Evolutionary conservation across 2,329 filamentous ascomycete species (phyloP).

Genomic region (Talaromyces sp.): DNA sequence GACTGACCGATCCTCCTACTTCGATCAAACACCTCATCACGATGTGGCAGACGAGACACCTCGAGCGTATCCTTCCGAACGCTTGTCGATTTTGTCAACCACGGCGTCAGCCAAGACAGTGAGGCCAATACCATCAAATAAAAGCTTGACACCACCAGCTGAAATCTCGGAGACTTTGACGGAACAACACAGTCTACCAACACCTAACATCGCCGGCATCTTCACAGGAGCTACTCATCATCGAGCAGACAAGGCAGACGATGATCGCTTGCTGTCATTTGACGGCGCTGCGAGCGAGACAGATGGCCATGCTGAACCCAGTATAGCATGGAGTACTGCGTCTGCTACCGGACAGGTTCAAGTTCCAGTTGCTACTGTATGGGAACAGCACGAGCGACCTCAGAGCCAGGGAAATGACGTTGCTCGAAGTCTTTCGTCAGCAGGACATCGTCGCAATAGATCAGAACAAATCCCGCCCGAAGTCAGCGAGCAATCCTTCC

Average conservation of each 20-base stretch:
- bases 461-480: constrained; percentile 35
- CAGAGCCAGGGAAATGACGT: constrained; percentile 9
- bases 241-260: constrained; percentile 31
- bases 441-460: constrained; percentile 34
- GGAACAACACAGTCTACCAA: constrained; percentile 27
- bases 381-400: constrained; percentile 23
- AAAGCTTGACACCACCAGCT: neutral
- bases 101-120: constrained; percentile 47
- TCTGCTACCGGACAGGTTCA: constrained; percentile 44
- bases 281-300: constrained; percentile 35
- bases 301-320: constrained; percentile 40
- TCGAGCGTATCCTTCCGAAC: constrained; percentile 39
- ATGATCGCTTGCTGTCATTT: constrained; percentile 32
- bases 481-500: constrained; percentile 33
- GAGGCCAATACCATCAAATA: constrained; percentile 29
- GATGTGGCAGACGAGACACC: constrained; percentile 13
- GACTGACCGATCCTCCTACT: constrained; percentile 37
- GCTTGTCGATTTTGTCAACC: constrained; percentile 43
- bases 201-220: constrained; percentile 36
- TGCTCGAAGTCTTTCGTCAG: constrained; percentile 3
- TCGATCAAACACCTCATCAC: constrained; percentile 23
- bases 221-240: constrained; percentile 39
- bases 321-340: constrained; percentile 43
- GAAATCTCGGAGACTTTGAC: neutral
- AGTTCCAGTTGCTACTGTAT: constrained; percentile 32